A percentile compares a stretch with the other conserved stretches of the same genome.
phyloP scores from a whole-genome alignment of 495 filamentous ascomycete species.

The Daldinia concentrica region DNA sequence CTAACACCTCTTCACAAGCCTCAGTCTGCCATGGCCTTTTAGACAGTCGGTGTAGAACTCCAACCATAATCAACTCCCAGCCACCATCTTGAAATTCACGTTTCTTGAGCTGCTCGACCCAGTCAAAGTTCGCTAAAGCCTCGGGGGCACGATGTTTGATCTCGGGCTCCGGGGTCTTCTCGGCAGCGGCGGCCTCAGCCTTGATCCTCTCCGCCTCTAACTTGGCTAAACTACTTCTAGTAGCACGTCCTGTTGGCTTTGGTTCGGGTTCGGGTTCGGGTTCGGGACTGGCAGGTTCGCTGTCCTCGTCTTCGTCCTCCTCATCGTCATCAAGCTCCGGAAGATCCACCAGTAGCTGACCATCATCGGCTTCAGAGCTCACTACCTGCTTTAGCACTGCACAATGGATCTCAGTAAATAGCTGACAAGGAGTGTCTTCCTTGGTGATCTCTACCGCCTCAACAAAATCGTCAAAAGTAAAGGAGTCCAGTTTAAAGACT shows the following conservation, averaged over 20 bases:
- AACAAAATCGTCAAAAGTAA: slow-evolving; percentile 95
- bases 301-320: slow-evolving; percentile 66
- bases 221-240: slow-evolving; percentile 84
- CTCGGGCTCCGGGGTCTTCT: slow-evolving; percentile 52
- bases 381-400: slow-evolving; percentile 89
- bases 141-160: slow-evolving; percentile 80
- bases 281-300: slow-evolving; percentile 56
- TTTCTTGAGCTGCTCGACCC: slow-evolving; percentile 83
- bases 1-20: slow-evolving; percentile 80
- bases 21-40: slow-evolving; percentile 72
- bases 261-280: slow-evolving; percentile 74
- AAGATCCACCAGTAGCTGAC: slow-evolving; percentile 79
- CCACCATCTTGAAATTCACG: slow-evolving; percentile 90
- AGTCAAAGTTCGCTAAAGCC: slow-evolving; percentile 74
- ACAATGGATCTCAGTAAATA: slow-evolving; percentile 92
- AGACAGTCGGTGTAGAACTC: slow-evolving; percentile 85
- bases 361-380: slow-evolving; percentile 74
- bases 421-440: slow-evolving; percentile 80
- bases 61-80: slow-evolving; percentile 90
- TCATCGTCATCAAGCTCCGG: slow-evolving; percentile 78
- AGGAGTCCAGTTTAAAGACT: slow-evolving; percentile 91
- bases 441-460: slow-evolving; percentile 85
- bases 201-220: slow-evolving; percentile 72
- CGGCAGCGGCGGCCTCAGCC: slow-evolving; percentile 61
- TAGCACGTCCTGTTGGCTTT: slow-evolving; percentile 73